A percentile compares a stretch with the other conserved stretches of the same genome.
phyloP scores from a whole-genome alignment of 805 yeast species.

The Alloascoidea hylecoeti region DNA sequence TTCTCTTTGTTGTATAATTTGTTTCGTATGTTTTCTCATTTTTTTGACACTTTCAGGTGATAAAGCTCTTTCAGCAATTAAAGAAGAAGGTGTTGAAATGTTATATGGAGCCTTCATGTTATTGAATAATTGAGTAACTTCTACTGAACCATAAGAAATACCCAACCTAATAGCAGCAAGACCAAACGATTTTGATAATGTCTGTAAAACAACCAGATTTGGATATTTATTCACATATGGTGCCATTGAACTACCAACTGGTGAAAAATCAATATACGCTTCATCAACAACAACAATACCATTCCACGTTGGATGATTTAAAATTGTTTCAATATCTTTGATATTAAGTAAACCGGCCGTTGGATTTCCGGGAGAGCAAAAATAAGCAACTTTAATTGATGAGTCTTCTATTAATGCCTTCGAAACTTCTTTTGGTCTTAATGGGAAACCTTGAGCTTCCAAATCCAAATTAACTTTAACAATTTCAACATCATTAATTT shows the following conservation, averaged over 20 bases:
- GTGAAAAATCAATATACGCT: slow-evolving; percentile 84
- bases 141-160: slow-evolving; percentile 49
- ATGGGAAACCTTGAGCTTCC: slow-evolving; percentile 27
- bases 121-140: slow-evolving; percentile 56
- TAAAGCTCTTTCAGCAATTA: slow-evolving; percentile 64
- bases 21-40: slow-evolving; percentile 41
- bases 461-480: slow-evolving; percentile 64
- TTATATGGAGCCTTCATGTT: slow-evolving; percentile 95
- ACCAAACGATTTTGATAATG: slow-evolving; percentile 90
- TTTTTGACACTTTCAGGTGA: slow-evolving; percentile 34
- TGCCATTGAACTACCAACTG: slow-evolving; percentile 52
- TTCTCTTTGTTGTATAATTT: slow-evolving; percentile 40
- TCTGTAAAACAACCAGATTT: slow-evolving; percentile 79
- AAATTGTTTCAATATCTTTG: slow-evolving; percentile 30
- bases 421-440: slow-evolving; percentile 43
- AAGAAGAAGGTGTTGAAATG: slow-evolving; percentile 69
- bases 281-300: slow-evolving; percentile 85
- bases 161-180: slow-evolving; percentile 92
- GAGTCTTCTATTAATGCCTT: slow-evolving; percentile 38
- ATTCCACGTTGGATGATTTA: slow-evolving; percentile 38
- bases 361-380: slow-evolving; percentile 97
- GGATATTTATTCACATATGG: slow-evolving; percentile 73
- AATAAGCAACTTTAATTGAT: slow-evolving; percentile 56
- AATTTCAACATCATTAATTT: slow-evolving; percentile 74
- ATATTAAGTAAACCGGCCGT: slow-evolving; percentile 56